Base-by-base conservation (phyloP, 371 early-diverging fungal species). In the Aphelidium insulamus region DNA sequence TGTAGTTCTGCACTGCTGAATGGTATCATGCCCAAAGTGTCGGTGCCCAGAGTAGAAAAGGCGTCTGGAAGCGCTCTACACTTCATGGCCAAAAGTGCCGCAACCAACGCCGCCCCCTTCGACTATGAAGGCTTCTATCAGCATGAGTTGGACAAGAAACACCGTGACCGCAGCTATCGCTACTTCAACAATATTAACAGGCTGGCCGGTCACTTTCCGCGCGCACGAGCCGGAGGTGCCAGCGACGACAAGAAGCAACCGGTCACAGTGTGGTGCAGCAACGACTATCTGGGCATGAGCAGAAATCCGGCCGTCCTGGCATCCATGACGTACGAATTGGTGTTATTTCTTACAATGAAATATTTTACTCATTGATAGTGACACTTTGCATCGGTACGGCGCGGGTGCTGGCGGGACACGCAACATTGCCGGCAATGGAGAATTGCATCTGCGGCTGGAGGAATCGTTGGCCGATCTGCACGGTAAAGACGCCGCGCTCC, bases 141-240 rank as follows among this genome's bases (percentile, higher is more conserved):
- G 37, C 47, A 50, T 17, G 77, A 85, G 59, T 50, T 95, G 30
- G 77, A 85, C 19, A 82, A 82, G 68, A 95, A 95, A 59, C 86
- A 84, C 49, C 57, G 70, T 44, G 94, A 95, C 69, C 80, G 84
- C 66, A 72, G 72, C 46, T 95, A 95, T 61, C 78, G 97, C 43
- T 91, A 86, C 57, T 92, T 95, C 53, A 92, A 95, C 74, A 91
- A 91, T 68, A 91, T 95, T 66, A 95, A 90, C 55, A 82, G 95
- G 21, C 59, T 95, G 19, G 95, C 95, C 3, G 57, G 75, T 52
- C 57, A 70, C 41, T 92, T 72, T 51, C 95, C 95, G 28, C 66
- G 59, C 34, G 95, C 95, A 20, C 92, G 91, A 57, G 85, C 90
- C 18, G 81, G 77, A 18, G 72, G 71, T 33, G 52, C 60, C 30